phyloP scores from a whole-genome alignment of 176 grass and related monocot species.

The Oryza longistaminata region DNA sequence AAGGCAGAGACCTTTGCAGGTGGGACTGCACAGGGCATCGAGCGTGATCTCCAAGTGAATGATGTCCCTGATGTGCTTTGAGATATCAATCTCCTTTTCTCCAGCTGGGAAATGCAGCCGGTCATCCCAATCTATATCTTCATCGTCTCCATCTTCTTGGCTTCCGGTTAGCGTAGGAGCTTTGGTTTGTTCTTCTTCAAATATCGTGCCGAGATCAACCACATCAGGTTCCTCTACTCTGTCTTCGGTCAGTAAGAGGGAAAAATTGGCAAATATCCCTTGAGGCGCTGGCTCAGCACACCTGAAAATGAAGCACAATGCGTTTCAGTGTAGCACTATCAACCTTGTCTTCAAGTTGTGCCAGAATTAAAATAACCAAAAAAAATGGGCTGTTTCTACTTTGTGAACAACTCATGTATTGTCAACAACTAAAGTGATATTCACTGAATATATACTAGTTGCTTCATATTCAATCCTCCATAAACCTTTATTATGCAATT shows the following conservation, averaged over 20 bases:
- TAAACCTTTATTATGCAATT: not conserved
- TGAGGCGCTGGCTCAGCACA: constrained; percentile 62
- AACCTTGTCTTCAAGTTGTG: not conserved
- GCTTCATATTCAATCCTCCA: not conserved
- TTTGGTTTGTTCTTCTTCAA: constrained; percentile 42
- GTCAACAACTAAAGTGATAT: not conserved
- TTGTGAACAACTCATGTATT: not conserved
- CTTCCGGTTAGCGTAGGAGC: constrained; percentile 1
- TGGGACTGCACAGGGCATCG: constrained; percentile 59
- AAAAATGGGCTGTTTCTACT: not conserved
- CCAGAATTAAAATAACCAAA: not conserved
- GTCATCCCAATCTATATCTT: constrained; percentile 79
- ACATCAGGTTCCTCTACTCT: constrained; percentile 63
- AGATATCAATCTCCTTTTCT: constrained; percentile 77
- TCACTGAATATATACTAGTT: not conserved
- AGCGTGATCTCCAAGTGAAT: constrained; percentile 74
- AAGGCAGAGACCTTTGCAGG: constrained; percentile 73
- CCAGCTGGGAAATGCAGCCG: constrained; percentile 63
- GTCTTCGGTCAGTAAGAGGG: constrained; percentile 64
- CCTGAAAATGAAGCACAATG: constrained; percentile 40
- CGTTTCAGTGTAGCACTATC: not conserved
- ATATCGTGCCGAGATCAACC: constrained; percentile 47
- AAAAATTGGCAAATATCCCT: constrained; percentile 74
- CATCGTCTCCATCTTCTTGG: constrained; percentile 37
- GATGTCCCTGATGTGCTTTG: constrained; percentile 74